Conservation (phyloP, 441 rosid genomes). For the Eruca vesicaria region DNA sequence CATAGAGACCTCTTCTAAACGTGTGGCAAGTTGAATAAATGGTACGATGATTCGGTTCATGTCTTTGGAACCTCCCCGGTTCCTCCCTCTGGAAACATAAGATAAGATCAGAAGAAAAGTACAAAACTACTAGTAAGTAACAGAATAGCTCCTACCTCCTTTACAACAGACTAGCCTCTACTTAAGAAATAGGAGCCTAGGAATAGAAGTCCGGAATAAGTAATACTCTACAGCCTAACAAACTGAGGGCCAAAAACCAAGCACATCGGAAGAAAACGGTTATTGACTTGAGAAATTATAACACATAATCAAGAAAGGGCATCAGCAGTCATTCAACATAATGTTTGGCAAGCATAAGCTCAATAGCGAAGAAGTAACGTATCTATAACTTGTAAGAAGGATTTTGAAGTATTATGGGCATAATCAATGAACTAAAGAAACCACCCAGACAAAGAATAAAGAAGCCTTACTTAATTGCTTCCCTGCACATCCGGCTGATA, state of each 20-base stretch:
- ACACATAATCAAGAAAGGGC: constrained; percentile 1
- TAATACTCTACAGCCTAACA: constrained; percentile 14
- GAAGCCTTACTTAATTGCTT: constrained; percentile 88
- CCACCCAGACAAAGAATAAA: constrained; percentile 9
- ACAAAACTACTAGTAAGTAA: constrained; percentile 15
- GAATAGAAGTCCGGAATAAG: constrained; percentile 4
- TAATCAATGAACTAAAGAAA: constrained; percentile 1
- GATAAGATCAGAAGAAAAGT: constrained; percentile 16
- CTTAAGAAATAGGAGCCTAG: constrained; percentile 23
- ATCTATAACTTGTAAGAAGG: constrained; percentile 11
- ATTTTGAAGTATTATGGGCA: neutral
- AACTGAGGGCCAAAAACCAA: neutral
- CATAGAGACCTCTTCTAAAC: constrained; percentile 81
- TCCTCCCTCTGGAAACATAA: constrained; percentile 67
- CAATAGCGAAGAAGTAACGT: neutral
- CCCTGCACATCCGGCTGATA: constrained; percentile 98
- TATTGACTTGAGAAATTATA: constrained; percentile 7
- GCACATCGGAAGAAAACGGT: neutral
- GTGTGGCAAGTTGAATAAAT: constrained; percentile 91
- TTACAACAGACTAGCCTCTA: constrained; percentile 12
- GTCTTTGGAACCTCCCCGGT: constrained; percentile 72
- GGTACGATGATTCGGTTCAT: constrained; percentile 71
- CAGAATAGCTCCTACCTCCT: neutral
- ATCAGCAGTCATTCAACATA: constrained; percentile 16
- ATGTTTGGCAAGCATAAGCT: constrained; percentile 14